phyloP scores from a whole-genome alignment of 2,329 filamentous ascomycete genomes.

The Paecilomyces dactylethromorphus region DNA sequence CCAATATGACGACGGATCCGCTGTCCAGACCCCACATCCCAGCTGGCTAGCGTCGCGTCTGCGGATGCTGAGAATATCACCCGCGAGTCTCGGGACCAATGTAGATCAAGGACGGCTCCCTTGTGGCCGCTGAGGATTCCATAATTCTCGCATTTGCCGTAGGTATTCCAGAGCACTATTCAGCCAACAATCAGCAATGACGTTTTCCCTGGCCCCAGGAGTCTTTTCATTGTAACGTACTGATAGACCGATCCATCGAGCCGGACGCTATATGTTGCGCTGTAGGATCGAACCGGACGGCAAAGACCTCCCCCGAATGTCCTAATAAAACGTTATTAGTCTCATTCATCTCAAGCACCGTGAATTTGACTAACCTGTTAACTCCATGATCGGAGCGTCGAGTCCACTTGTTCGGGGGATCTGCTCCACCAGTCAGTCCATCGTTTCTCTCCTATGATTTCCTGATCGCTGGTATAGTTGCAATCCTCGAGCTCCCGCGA shows the following conservation, averaged over 20 bases:
- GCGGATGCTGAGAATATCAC: constrained; percentile 89
- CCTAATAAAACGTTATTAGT: constrained; percentile 30
- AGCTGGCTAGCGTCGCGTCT: constrained; percentile 87
- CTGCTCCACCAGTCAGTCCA: constrained; percentile 41
- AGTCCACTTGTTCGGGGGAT: constrained; percentile 72
- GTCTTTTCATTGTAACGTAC: constrained; percentile 44
- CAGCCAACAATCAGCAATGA: not conserved
- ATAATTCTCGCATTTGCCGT: constrained; percentile 91
- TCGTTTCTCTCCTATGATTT: not conserved
- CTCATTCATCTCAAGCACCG: not conserved
- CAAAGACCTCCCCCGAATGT: constrained; percentile 77
- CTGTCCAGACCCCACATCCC: constrained; percentile 88
- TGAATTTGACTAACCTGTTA: constrained; percentile 58
- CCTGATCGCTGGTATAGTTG: not conserved
- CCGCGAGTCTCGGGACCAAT: constrained; percentile 93
- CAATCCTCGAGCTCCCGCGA: not conserved
- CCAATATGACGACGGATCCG: constrained; percentile 87
- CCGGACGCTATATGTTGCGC: constrained; percentile 88
- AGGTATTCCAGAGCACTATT: constrained; percentile 85
- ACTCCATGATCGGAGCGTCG: constrained; percentile 88
- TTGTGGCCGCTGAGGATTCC: constrained; percentile 82
- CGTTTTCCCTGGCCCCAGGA: not conserved
- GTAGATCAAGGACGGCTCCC: constrained; percentile 82
- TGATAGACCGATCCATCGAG: constrained; percentile 87
- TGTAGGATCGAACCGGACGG: constrained; percentile 80